Percentiles rank a stretch among this genome's conserved stretches.
Evolutionary conservation across 768 basidiomycete genomes (phyloP).

Genomic region (Boletus patriciae): DNA sequence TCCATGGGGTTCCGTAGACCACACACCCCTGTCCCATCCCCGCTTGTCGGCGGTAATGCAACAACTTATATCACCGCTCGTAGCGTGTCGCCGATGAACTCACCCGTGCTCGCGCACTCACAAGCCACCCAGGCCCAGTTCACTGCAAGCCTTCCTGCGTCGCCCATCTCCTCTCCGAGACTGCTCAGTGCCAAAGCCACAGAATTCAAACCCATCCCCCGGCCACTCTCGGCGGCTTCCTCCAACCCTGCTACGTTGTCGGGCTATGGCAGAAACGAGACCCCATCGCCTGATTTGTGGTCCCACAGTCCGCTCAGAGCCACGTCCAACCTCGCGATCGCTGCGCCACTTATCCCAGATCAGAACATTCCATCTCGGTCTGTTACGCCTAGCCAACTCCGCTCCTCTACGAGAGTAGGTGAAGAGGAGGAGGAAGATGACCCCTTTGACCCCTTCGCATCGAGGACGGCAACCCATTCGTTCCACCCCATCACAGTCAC

Average conservation of each 20-base stretch:
- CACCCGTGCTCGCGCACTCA: conserved; percentile 61
- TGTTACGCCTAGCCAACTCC: conserved; percentile 68
- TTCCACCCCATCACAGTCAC: conserved; percentile 65
- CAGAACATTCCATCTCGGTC: conserved; percentile 50
- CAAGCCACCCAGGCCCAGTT: conserved; percentile 59
- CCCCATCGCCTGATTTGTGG: conserved; percentile 91
- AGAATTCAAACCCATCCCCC: conserved; percentile 83
- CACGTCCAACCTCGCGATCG: conserved; percentile 86
- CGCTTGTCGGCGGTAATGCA: conserved; percentile 58
- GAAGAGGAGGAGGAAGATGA: conserved; percentile 78
- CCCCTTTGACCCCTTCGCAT: conserved; percentile 76
- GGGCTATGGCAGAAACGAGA: conserved; percentile 58
- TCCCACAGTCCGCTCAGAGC: conserved; percentile 67
- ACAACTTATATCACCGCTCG: conserved; percentile 56
- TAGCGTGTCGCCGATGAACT: conserved; percentile 59
- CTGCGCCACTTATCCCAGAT: conserved; percentile 83
- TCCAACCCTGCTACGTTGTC: conserved; percentile 51
- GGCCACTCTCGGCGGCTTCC: conserved; percentile 74
- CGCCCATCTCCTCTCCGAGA: conserved; percentile 82
- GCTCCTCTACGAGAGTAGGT: conserved; percentile 58
- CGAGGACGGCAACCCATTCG: conserved; percentile 44
- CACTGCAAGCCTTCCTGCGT: conserved; percentile 80
- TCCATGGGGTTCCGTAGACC: conserved; percentile 73
- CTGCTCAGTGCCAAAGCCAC: conserved; percentile 86
- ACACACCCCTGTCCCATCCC: conserved; percentile 77